Base-by-base conservation (phyloP, 2,329 filamentous ascomycete species). In the Penicillium palitans region DNA sequence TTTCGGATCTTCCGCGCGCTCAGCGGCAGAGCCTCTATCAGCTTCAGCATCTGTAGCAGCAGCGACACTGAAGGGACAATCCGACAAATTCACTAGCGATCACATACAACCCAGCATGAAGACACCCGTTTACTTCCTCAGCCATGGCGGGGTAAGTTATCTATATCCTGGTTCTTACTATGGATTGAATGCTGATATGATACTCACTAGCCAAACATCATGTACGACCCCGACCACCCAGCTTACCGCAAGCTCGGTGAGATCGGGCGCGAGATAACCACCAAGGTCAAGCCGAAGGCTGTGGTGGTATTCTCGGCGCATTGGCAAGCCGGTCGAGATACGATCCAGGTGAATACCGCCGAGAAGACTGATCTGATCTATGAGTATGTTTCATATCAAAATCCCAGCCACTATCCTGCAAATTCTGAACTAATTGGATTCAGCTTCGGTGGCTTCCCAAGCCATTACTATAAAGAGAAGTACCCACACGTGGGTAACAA, bases 301-400 rank as follows among this genome's bases (percentile, higher is more conserved):
- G 82, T 92, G 17, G 85, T 92, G 1, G 87, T 91, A 27, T 88
- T 93, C 70, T 91, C 89, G 0, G 90, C 88, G 1, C 89, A 93
- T 73, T 92, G 90, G 89, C 86, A 90, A 74, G 85, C 81, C 7
- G 55, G 68, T 1, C 74, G 75, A 40, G 77, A 81, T 65, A 79
- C 77, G 4, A 82, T 91, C 61, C 78, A 87, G 66, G 81, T 91
- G 64, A 91, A 90, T 71, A 84, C 82, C 9, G 85, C 83, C 3
- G 84, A 85, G 57, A 75, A 80, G n/a, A 85, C 83, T 4, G 83
- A 87, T 57, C 69, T 91, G 63, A 88, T 91, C 51, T 91, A 90
- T 70, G 88, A 91, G 83, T 85, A 72, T 57, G 72, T 60, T 27
- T 29, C 17, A 37, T 19, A 53, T 53, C 4, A 19, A 21, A 37